A percentile compares a stretch with the other conserved stretches of the same genome.
phyloP scores from a whole-genome alignment of 2,329 filamentous ascomycete species.

The Alternaria postmessia region DNA sequence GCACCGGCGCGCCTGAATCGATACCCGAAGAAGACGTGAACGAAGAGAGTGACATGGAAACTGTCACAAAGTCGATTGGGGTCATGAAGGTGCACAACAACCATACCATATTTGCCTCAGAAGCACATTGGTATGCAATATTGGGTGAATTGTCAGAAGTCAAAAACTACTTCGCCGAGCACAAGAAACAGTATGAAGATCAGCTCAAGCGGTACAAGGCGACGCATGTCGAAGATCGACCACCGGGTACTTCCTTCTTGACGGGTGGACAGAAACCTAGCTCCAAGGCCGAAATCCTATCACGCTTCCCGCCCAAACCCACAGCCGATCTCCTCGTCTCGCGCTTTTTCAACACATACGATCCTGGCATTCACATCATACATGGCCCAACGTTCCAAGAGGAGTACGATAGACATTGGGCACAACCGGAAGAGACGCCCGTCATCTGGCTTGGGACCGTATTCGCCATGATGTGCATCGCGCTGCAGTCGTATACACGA shows the following conservation, averaged over 20 bases:
- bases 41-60: conserved; percentile 70
- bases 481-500: conserved; percentile 80
- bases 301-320: conserved; percentile 80
- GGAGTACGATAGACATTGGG: conserved; percentile 73
- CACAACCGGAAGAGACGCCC: conserved; percentile 74
- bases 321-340: conserved; percentile 85
- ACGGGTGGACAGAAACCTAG: conserved; percentile 75
- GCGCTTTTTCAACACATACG: conserved; percentile 87
- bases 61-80: conserved; percentile 60
- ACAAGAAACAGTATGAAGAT: conserved; percentile 88
- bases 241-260: conserved; percentile 76
- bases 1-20: conserved; percentile 63
- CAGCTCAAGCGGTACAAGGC: conserved; percentile 79
- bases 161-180: conserved; percentile 83
- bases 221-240: conserved; percentile 65
- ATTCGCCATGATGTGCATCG: conserved; percentile 78
- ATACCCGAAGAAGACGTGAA: conserved; percentile 61
- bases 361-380: conserved; percentile 66
- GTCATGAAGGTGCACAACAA: conserved; percentile 63
- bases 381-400: conserved; percentile 79
- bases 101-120: conserved; percentile 58
- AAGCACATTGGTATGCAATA: conserved; percentile 63
- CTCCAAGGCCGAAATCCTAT: conserved; percentile 78
- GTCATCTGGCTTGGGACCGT: conserved; percentile 81
- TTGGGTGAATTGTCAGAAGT: conserved; percentile 81